Base-by-base conservation (phyloP, 345 rosid species). In the Gossypium raimondii region DNA sequence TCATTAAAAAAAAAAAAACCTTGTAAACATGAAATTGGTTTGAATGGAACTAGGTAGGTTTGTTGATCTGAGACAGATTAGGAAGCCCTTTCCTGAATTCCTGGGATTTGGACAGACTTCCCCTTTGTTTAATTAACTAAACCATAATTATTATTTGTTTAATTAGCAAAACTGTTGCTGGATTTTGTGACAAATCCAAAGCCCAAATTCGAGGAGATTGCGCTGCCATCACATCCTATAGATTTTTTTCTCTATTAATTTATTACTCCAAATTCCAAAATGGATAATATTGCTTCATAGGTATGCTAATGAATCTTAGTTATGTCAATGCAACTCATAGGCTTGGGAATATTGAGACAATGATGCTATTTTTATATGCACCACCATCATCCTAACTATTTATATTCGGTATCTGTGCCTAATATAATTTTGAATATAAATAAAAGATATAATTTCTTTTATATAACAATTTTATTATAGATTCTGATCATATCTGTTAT, bases 21-120 rank as follows among this genome's bases (percentile, higher is more conserved):
- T 52, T 2, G 1, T 52, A 52, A 17, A 14, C 56, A 18, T 52
- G 20, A 52, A 17, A 34, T 34, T 18, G 9, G 18, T 51, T 14
- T 14, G 7, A n/a, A 24, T 24, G 7, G 14, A 59, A 13, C 25
- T 67, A 20, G 71, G 47, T 38, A 64, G 69, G 69, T 64, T 64
- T 25, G 73, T 69, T 50, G 73, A 51, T 69, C 2, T 25, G 73
- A 69, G 75, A 72, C 75, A 72, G 75, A 57, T 71, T 55, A 55
- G 17, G 41, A 41, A 53, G 1, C 27, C 47, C 74, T 47, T 38
- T 17, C 56, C 74, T 11, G 63, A 71, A 55, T 71, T 71, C 74
- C 27, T 57, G 63, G 74, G 74, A 71, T 71, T 71, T 55, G 61
- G 63, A 71, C 74, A 70, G 73, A 27, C 25, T 9, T 57, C 63